phyloP scores from a whole-genome alignment of 2,329 filamentous ascomycete species.

The Anthostomella pinea region DNA sequence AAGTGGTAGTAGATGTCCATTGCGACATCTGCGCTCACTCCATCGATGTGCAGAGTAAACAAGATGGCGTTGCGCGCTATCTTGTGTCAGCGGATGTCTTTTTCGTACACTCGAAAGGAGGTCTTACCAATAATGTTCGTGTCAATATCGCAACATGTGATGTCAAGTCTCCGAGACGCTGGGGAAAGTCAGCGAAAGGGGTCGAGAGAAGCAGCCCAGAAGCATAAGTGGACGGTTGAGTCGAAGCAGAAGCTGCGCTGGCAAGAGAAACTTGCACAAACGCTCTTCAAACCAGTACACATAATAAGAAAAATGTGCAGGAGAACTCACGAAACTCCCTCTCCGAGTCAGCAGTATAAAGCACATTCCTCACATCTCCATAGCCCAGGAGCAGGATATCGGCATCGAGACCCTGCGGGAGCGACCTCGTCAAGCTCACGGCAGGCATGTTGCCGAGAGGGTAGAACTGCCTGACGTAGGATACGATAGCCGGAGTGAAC shows the following conservation, averaged over 20 bases:
- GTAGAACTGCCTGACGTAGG: slow-evolving; percentile 7
- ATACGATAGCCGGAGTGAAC: slow-evolving; percentile 8
- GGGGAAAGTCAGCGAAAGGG: slow-evolving; percentile 18
- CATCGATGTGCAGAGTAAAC: slow-evolving; percentile 49
- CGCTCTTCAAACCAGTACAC: no score
- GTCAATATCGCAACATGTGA: slow-evolving; percentile 56
- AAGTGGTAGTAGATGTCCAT: slow-evolving; percentile 59
- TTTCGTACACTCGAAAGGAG: neutral
- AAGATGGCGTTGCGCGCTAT: slow-evolving; percentile 55
- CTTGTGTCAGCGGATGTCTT: slow-evolving; percentile 6
- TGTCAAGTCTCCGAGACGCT: slow-evolving; percentile 44
- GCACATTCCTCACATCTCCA: slow-evolving; percentile 54
- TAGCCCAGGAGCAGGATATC: slow-evolving; percentile 53
- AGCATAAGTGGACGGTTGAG: no score
- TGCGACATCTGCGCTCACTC: slow-evolving; percentile 29
- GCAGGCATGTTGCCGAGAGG: slow-evolving; percentile 16
- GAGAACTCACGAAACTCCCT: slow-evolving; percentile 33
- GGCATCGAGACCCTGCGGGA: slow-evolving; percentile 49
- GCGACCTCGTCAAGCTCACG: slow-evolving; percentile 20
- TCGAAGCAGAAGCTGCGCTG: no score
- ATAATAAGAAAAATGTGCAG: no score
- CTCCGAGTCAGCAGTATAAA: slow-evolving; percentile 51
- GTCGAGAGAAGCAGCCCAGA: neutral
- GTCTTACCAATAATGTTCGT: slow-evolving; percentile 48
- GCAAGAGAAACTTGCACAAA: no score